Evolutionary conservation across 2,329 filamentous ascomycete species (phyloP).

Genomic region (Curvularia verruculosa): DNA sequence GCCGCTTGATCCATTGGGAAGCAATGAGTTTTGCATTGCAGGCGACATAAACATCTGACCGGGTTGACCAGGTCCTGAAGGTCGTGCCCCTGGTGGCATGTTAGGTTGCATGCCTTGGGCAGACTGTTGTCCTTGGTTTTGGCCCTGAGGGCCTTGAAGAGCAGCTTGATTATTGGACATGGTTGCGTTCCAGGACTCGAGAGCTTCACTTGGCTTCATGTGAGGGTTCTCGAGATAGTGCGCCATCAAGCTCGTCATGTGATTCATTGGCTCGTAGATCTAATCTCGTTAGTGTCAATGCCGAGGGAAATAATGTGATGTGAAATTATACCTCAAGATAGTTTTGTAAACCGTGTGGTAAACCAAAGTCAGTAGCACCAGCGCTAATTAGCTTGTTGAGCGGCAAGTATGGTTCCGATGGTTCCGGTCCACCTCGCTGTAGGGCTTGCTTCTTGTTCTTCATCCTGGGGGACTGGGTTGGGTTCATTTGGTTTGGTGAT

Average conservation of each 20-base stretch:
- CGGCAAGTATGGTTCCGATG: conserved; percentile 51
- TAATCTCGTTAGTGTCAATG: conserved; percentile 45
- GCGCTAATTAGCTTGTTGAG: conserved; percentile 54
- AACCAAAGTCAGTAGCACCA: conserved; percentile 59
- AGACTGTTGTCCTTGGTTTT: conserved; percentile 29
- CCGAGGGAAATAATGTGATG: conserved; percentile 11
- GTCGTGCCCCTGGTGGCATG: conserved; percentile 42
- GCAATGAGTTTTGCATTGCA: conserved; percentile 61
- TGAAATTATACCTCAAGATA: conserved; percentile 64
- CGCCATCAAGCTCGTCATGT: conserved; percentile 66
- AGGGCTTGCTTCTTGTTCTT: conserved; percentile 58
- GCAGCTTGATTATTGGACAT: conserved; percentile 44
- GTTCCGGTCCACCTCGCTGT: conserved; percentile 30
- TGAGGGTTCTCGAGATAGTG: conserved; percentile 61
- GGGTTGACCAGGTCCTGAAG: conserved; percentile 39
- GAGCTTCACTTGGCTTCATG: conserved; percentile 61
- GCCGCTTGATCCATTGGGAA: conserved; percentile 55
- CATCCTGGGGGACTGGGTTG: conserved; percentile 63
- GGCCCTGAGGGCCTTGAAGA: conserved; percentile 10
- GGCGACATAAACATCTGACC: conserved; percentile 62
- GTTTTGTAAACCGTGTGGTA: conserved; percentile 62
- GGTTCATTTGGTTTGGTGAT: conserved; percentile 55
- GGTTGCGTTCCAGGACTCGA: conserved; percentile 58
- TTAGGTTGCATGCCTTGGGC: conserved; percentile 39
- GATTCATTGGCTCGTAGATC: conserved; percentile 69